phyloP scores from a whole-genome alignment of 352 stramenopile species.

The Pythium phragmiticola region DNA sequence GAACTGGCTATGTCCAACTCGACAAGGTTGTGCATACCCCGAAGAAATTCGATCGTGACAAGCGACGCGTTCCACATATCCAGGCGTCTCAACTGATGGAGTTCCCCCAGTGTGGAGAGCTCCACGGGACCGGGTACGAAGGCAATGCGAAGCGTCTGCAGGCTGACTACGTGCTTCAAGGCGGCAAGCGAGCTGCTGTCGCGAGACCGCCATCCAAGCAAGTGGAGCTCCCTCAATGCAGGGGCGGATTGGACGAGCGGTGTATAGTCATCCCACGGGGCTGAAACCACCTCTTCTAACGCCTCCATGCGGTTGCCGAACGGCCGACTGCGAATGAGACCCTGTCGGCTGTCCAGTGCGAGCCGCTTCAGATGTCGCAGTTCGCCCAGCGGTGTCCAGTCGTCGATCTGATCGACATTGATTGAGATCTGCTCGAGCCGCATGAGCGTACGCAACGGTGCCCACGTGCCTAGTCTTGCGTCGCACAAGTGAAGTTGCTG shows the following conservation, averaged over 20 bases:
- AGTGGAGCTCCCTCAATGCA: neutral
- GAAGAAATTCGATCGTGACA: constrained; percentile 21
- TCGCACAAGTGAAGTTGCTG: constrained; percentile 15
- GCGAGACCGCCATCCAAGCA: constrained; percentile 21
- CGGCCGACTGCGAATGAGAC: neutral
- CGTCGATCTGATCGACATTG: constrained; percentile 13
- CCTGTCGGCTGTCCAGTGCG: constrained; percentile 7
- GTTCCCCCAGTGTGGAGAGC: constrained; percentile 18
- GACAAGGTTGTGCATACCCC: constrained; percentile 10
- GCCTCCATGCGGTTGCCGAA: constrained; percentile 15
- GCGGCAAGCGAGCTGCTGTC: constrained; percentile 19
- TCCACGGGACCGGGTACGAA: constrained; percentile 22
- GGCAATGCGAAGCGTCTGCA: constrained; percentile 15
- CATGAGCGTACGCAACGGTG: neutral
- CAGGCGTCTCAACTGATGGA: constrained; percentile 11
- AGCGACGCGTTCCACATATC: constrained; percentile 22
- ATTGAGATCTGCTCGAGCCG: constrained; percentile 15
- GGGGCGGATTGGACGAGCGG: constrained; percentile 1
- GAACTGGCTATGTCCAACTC: constrained; percentile 17
- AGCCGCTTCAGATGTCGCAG: constrained; percentile 11
- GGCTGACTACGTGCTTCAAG: neutral
- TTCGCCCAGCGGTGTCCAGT: constrained; percentile 18
- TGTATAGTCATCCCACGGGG: constrained; percentile 24
- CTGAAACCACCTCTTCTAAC: constrained; percentile 21
- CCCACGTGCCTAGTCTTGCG: constrained; percentile 3